Evolutionary conservation across 768 basidiomycete species (phyloP), one percentile per base, ranked within the genome.

Genomic region (Pulveroboletus sp.): DNA sequence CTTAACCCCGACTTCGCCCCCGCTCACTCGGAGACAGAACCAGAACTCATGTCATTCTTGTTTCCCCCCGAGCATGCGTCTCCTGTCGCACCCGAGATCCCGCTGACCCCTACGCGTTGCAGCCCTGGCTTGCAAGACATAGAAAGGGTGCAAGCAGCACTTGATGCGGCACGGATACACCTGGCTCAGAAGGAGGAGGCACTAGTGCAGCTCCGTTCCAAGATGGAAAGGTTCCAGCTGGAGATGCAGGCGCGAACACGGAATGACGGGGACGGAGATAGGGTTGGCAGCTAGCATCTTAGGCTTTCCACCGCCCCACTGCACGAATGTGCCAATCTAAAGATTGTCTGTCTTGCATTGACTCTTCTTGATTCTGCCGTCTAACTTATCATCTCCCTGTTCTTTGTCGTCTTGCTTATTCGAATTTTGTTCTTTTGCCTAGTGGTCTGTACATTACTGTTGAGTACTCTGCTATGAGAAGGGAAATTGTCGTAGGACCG

Each of bases 131-230:
- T 45, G 6, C 54, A 54, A 32, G 61, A 66, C 5, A 47, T 66
- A n/a, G 50, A 51, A n/a, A 53, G 39, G 33, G 54, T 66, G 24
- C 59, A 61, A 27, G 57, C 31, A 5, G 58, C 46, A 8, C 50
- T 68, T 5, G 57, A 57, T 24, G 53, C 46, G 6, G 66, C 64
- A 12, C 56, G 51, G 26, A 46, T 47, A 2, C 60, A 55, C 27
- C 47, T 68, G 9, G 43, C 50, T 5, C 44, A 59, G 47, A 68
- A 66, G 24, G 61, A 68, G 39, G 52, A 49, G 18, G 47, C 49
- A 7, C 43, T 69, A 8, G 47, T 24, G 15, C 50, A 54, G 11
- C 56, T 67, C n/a, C 64, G 51, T 10, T 24, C 28, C 2, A 59
- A 69, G 33, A 52, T 63, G 61, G 55, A 57, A 40, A 43, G 43